phyloP scores from a whole-genome alignment of 306 rosid species.

The Fragaria ananassa region DNA sequence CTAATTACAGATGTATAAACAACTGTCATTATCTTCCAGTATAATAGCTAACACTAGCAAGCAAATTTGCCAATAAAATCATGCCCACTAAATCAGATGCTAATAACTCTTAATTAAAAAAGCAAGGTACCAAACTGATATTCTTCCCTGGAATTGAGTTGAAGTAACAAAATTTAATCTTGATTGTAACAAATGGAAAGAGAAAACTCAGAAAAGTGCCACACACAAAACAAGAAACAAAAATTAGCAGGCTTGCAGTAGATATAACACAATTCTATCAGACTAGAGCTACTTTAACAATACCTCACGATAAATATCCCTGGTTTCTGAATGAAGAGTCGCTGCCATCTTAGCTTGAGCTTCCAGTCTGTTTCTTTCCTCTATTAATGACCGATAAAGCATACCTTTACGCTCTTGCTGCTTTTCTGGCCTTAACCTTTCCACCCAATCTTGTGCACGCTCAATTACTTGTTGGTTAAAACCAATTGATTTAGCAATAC shows the following conservation, averaged over 20 bases:
- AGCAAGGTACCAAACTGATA: background rate
- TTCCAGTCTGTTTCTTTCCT: slow-evolving; percentile 72
- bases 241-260: background rate
- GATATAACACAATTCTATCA: background rate
- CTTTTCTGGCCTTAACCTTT: slow-evolving; percentile 72
- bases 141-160: background rate
- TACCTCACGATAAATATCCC: slow-evolving; percentile 72
- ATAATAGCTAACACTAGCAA: background rate
- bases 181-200: background rate
- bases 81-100: background rate
- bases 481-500: slow-evolving; percentile 76
- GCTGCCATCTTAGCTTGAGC: slow-evolving; percentile 63
- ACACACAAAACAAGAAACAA: background rate
- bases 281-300: slow-evolving; percentile 11
- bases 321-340: slow-evolving; percentile 56
- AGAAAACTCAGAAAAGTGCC: background rate
- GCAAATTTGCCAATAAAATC: background rate
- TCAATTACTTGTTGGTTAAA: slow-evolving; percentile 65
- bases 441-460: slow-evolving; percentile 63
- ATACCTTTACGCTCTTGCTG: slow-evolving; percentile 79
- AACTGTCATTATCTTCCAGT: slow-evolving; percentile 8
- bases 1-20: slow-evolving; percentile 15
- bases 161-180: background rate
- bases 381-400: slow-evolving; percentile 60
- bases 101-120: background rate